Base-by-base conservation (phyloP, 2,329 filamentous ascomycete genomes). In the Ophiobolus disseminans region DNA sequence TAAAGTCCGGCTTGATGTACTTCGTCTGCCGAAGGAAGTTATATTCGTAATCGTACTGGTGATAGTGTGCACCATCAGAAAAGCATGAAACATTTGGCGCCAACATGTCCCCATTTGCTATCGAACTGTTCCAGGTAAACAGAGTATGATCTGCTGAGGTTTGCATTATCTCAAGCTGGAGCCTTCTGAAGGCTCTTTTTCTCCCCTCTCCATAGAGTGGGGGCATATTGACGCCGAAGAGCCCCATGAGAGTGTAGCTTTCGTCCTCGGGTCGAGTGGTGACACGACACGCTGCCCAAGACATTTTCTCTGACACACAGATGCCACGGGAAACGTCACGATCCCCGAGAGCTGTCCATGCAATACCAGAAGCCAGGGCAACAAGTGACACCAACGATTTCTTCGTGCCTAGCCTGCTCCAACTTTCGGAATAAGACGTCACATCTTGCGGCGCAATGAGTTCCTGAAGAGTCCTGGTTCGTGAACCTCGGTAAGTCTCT, bases 211-310 rank as follows among this genome's bases (percentile, higher is more conserved):
- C 65, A 37, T 68, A 69, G 5, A 60, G 26, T 11, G 59, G 42
- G 9, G 58, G 47, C 53, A 69, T 64, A 32, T 55, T 45, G 6
- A 69, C 45, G 30, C 49, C 49, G 34, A 65, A 61, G 7, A 67
- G 38, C 2, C 65, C 65, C 6, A 69, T 38, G 4, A 69, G 46
- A 19, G 45, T 67, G 39, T 68, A 68, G 2, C 62, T 60, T n/a
- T 35, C 40, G 46, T 68, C 65, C 50, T 69, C 65, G 10, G 25
- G 22, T 28, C 49, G 28, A 1, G 57, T 45, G 3, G 44, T 53
- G 11, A 35, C 4, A 9, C 48, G 3, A 6, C 6, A 16, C 2
- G 38, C 3, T 1, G 43, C 48, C 52, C 52, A 55, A 5, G 30
- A 48, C 35, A 61, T 9, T 28, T 28, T 28, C 25, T 28, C 25